Base-by-base conservation (phyloP, 495 filamentous ascomycete species). In the Annulohypoxylon bovei region DNA sequence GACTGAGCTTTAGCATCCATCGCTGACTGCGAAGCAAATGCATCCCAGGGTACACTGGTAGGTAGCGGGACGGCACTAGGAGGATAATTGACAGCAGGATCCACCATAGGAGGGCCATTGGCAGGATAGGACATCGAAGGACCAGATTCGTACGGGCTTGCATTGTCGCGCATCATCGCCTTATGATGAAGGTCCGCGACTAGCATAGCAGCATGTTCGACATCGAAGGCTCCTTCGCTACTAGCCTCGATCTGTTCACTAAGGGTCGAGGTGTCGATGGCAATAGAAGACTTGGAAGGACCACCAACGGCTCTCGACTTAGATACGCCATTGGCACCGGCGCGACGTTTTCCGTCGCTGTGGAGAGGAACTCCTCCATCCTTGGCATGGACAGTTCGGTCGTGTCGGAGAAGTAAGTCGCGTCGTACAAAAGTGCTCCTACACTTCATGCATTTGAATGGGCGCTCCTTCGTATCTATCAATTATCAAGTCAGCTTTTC, bases 181-280 rank as follows among this genome's bases (percentile, higher is more conserved):
- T 97, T 97, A 82, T 98, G 93, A 84, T 97, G 96, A 79, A 98
- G 91, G 82, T 98, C 93, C 77, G 96, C 95, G 87, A 99, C 95
- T 84, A 99, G 89, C 92, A 97, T 97, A 70, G 96, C 95, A 75
- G 95, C 95, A 76, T 94, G 95, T 87, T 99, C 95, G 80, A 98
- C 89, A 83, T 98, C 95, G 78, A 97, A 92, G 86, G 95, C 92
- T 79, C 92, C 93, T 79, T 99, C 95, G 82, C 89, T 93, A 82
- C 90, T 93, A 68, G 92, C 93, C 81, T 97, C 94, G 66, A 97
- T 93, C 79, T 98, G 94, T 82, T 98, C 95, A 42, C 75, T 77
- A 74, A 98, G 83, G 32, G 93, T 91, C 30, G 93, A 90, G 23
- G 93, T 88, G 75, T 98, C 95, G 76, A 97, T 87, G 63, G 90